phyloP scores from a whole-genome alignment of 2,329 filamentous ascomycete species.

The Byssothecium circinans region DNA sequence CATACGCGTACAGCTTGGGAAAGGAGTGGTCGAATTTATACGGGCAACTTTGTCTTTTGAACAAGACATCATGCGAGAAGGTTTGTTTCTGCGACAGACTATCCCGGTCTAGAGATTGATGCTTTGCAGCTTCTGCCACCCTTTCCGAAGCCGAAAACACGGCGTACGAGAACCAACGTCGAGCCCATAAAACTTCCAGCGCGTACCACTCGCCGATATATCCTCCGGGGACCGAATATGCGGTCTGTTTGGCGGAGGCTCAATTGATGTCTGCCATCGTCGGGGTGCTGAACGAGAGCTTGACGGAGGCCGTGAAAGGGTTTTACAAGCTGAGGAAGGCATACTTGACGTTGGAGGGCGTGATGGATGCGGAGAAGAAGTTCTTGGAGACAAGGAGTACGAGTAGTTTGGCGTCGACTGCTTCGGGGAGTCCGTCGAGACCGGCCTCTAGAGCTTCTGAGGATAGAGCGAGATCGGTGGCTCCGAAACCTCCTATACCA shows the following conservation, averaged over 20 bases:
- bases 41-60: conserved; percentile 87
- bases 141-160: conserved; percentile 75
- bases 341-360: conserved; percentile 76
- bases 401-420: conserved; percentile 30
- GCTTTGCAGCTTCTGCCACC: conserved; percentile 63
- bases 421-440: conserved; percentile 23
- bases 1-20: conserved; percentile 62
- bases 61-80: conserved; percentile 75
- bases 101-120: conserved; percentile 13
- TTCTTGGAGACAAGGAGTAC: conserved; percentile 49
- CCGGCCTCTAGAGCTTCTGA: conserved; percentile 24
- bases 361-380: conserved; percentile 73
- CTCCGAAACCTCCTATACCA: conserved; percentile 11
- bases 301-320: conserved; percentile 86
- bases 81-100: not conserved
- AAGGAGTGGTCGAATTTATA: conserved; percentile 81
- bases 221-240: conserved; percentile 81
- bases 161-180: conserved; percentile 75
- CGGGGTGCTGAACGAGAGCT: conserved; percentile 85
- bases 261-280: conserved; percentile 90
- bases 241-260: conserved; percentile 78
- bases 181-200: conserved; percentile 66
- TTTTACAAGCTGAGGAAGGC: conserved; percentile 94
- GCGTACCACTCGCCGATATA: conserved; percentile 67
- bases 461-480: conserved; percentile 12